Evolutionary conservation across 78 protist genomes (phyloP).

Genomic region (Cavenderia fasciculata): DNA sequence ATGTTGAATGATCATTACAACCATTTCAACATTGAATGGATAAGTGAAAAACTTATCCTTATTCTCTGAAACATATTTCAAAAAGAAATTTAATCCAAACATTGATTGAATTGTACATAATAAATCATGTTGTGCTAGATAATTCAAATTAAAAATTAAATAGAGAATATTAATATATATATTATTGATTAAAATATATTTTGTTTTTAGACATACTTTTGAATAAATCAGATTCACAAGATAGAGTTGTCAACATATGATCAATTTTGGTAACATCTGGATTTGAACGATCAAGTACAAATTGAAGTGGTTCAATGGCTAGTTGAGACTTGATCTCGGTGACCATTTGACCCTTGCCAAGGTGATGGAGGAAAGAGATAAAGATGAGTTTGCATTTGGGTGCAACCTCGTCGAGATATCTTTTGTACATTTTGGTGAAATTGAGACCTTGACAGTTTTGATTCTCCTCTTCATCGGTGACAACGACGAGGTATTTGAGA

Average conservation of each 20-base stretch:
- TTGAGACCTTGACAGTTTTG: background rate
- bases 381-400: constrained; percentile 33
- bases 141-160: too few species aligned
- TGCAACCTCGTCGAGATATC: constrained; percentile 19
- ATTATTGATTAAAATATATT: too few species aligned
- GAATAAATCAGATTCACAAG: constrained; percentile 45
- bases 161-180: too few species aligned
- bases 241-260: constrained; percentile 17
- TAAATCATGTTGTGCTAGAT: background rate
- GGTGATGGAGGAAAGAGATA: constrained; percentile 17
- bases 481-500: constrained; percentile 14
- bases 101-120: background rate
- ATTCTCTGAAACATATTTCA: background rate
- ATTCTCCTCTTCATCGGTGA: constrained; percentile 75
- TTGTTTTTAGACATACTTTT: background rate
- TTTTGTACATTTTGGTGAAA: constrained; percentile 21
- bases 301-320: constrained; percentile 23
- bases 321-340: background rate
- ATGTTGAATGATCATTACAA: background rate
- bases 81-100: constrained; percentile 16
- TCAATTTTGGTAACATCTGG: constrained; percentile 67
- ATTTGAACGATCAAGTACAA: constrained; percentile 11
- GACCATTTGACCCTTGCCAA: constrained; percentile 65
- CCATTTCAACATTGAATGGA: constrained; percentile 3
- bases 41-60: background rate